Conservation (phyloP, 371 early-diverging fungal genomes). For the Syncephalastrum racemosum region DNA sequence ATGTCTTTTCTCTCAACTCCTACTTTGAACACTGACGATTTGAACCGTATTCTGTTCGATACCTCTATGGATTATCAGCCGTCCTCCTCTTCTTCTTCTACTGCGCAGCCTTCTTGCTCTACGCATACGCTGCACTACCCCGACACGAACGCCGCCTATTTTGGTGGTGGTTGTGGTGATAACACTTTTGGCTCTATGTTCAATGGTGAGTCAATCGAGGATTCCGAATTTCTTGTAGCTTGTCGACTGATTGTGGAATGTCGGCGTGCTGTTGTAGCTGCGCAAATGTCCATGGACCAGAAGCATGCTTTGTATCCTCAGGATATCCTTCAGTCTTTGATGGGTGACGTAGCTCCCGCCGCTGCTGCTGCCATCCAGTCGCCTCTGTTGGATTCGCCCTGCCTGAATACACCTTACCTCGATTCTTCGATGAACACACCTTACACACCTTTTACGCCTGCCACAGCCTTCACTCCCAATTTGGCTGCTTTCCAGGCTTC, state of each 20-base stretch:
- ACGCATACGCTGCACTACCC: too few relatives aligned
- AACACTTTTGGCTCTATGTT: slow-evolving; percentile 3
- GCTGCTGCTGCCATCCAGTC: slow-evolving; percentile 25
- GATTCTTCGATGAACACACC: slow-evolving; percentile 29
- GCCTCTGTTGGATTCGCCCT: slow-evolving; percentile 37
- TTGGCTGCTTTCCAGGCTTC: slow-evolving; percentile 21
- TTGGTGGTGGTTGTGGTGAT: background rate
- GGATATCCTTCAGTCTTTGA: slow-evolving; percentile 12
- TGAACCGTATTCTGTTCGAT: slow-evolving; percentile 15
- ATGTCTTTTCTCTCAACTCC: slow-evolving; percentile 3
- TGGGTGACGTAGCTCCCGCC: slow-evolving; percentile 24
- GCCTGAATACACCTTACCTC: slow-evolving; percentile 32
- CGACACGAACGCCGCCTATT: too few relatives aligned
- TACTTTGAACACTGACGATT: slow-evolving; percentile 13
- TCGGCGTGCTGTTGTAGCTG: slow-evolving; percentile 18
- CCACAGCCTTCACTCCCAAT: slow-evolving; percentile 33
- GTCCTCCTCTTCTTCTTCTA: slow-evolving; percentile 10
- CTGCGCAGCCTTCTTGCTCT: background rate
- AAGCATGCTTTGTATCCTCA: slow-evolving; percentile 4
- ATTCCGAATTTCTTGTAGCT: slow-evolving; percentile 16
- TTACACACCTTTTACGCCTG: slow-evolving; percentile 38
- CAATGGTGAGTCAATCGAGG: slow-evolving; percentile 19
- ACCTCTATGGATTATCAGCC: slow-evolving; percentile 2
- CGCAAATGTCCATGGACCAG: slow-evolving; percentile 13
- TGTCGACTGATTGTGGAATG: slow-evolving; percentile 18